A percentile compares a stretch with the other conserved stretches of the same genome.
Evolutionary conservation across 495 filamentous ascomycete genomes (phyloP).

Genomic region (Aspergillus biplanus): DNA sequence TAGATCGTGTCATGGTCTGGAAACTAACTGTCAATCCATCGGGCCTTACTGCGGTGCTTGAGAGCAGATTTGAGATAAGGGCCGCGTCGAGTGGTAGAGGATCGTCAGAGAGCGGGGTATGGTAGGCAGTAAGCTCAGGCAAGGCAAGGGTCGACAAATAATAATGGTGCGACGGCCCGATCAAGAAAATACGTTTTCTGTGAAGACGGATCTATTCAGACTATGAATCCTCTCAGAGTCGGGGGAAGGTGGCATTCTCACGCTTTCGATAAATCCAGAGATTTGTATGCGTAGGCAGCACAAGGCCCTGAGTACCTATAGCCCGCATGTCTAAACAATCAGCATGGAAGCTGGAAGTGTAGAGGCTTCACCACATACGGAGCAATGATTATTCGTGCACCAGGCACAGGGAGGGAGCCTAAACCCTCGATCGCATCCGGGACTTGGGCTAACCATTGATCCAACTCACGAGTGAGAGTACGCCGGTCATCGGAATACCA

Average conservation of each 20-base stretch:
- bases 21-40: conserved; percentile 56
- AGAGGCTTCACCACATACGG: conserved; percentile 66
- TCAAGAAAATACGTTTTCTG: conserved; percentile 88
- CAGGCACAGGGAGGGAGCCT: conserved; percentile 66
- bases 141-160: conserved; percentile 79
- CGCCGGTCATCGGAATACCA: conserved; percentile 76
- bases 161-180: conserved; percentile 91
- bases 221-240: background rate
- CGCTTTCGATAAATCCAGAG: conserved; percentile 81
- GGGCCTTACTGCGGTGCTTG: conserved; percentile 44
- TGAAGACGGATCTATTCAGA: conserved; percentile 1
- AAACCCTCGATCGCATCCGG: conserved; percentile 61
- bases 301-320: conserved; percentile 94
- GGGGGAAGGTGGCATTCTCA: conserved; percentile 36
- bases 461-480: conserved; percentile 70
- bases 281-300: conserved; percentile 93
- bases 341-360: conserved; percentile 14
- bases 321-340: conserved; percentile 77
- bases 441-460: conserved; percentile 77
- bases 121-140: conserved; percentile 73
- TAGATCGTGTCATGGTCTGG: conserved; percentile 66
- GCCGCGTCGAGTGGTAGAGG: conserved; percentile 70
- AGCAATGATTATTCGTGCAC: conserved; percentile 89
- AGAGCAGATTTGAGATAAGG: conserved; percentile 64
- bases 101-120: conserved; percentile 83